Evolutionary conservation across 768 basidiomycete species (phyloP).

Genomic region (Mycena amicta): DNA sequence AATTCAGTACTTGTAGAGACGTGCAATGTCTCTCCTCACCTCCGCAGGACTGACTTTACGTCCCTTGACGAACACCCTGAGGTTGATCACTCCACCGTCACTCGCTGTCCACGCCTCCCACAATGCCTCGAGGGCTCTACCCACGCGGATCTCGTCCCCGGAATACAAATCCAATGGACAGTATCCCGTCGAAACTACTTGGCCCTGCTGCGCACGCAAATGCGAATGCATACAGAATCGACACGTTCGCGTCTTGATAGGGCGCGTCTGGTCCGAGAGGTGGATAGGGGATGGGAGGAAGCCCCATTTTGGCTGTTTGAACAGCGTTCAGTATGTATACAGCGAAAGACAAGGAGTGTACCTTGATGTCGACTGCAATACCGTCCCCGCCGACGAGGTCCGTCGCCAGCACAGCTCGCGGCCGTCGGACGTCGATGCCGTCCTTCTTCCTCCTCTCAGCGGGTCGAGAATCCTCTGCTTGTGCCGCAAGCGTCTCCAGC

Average conservation of each 20-base stretch:
- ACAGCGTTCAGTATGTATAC: neutral
- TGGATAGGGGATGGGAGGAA: constrained; percentile 73
- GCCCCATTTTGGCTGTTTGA: constrained; percentile 90
- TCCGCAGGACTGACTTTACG: constrained; percentile 56
- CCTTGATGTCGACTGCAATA: constrained; percentile 91
- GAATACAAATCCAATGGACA: constrained; percentile 94
- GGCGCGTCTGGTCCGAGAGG: constrained; percentile 59
- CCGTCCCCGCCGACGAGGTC: constrained; percentile 72
- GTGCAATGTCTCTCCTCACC: constrained; percentile 40
- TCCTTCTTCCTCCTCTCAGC: constrained; percentile 54
- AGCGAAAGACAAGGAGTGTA: constrained; percentile 31
- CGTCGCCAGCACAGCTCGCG: constrained; percentile 73
- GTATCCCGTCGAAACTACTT: constrained; percentile 51
- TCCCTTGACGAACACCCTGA: constrained; percentile 78
- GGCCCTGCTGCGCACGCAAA: constrained; percentile 45
- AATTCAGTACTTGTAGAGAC: neutral
- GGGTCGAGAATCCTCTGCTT: constrained; percentile 58
- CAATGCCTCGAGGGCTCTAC: constrained; percentile 65
- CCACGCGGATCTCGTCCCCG: constrained; percentile 57
- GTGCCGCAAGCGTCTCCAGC: constrained; percentile 54
- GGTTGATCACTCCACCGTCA: constrained; percentile 74
- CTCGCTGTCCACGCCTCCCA: constrained; percentile 74
- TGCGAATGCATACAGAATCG: constrained; percentile 90
- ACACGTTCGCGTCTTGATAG: constrained; percentile 72
- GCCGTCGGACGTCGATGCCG: constrained; percentile 55